Conservation (phyloP, 495 filamentous ascomycete species). For the Platismatia glauca region DNA sequence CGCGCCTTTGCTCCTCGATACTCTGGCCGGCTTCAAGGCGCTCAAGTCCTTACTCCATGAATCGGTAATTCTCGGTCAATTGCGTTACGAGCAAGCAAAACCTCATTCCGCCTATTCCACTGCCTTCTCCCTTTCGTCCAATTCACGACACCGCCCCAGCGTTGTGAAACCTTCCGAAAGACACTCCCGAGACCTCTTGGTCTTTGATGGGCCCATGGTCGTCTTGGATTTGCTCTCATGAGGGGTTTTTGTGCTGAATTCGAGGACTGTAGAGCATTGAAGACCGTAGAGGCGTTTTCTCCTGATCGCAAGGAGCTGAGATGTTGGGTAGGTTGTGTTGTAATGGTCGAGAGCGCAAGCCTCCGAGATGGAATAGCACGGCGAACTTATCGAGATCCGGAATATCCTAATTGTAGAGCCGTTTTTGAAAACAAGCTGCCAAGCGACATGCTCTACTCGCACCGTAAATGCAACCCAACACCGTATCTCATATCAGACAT, state of each 20-base stretch:
- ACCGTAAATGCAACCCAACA: not conserved
- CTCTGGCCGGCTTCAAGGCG: too few relatives aligned
- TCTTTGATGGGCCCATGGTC: not conserved
- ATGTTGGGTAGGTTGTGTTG: not conserved
- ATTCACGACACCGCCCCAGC: not conserved
- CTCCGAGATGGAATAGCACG: not conserved
- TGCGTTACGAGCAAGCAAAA: not conserved
- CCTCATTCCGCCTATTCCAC: too few relatives aligned
- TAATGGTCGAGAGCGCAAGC: not conserved
- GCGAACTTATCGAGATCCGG: too few relatives aligned
- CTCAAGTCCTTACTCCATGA: not conserved
- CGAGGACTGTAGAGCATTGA: not conserved
- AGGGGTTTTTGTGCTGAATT: not conserved
- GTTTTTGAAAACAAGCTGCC: not conserved
- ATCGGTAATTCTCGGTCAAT: not conserved
- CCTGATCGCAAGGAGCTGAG: not conserved
- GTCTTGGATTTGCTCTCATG: not conserved
- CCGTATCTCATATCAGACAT: not conserved
- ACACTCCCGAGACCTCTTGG: not conserved
- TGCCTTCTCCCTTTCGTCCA: not conserved
- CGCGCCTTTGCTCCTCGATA: too few relatives aligned
- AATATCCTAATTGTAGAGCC: not conserved
- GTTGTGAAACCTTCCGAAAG: not conserved
- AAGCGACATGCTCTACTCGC: not conserved
- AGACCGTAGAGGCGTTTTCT: not conserved